Conservation (phyloP, 192 early-diverging fungal species). For the Geranomyces michiganensis region DNA sequence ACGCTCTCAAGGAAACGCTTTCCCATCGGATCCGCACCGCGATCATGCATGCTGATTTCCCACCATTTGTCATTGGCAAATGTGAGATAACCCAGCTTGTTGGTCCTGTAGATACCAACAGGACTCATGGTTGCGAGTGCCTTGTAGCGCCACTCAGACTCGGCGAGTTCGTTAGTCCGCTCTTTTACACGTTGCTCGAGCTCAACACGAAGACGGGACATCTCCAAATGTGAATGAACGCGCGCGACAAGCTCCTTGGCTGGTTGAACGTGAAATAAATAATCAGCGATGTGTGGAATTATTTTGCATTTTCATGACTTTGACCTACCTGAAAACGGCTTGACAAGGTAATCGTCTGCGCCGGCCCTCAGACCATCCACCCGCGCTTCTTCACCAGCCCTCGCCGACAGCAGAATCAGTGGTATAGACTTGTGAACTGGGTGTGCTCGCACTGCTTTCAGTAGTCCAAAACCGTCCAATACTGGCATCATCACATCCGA, state of each 20-base stretch:
- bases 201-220: slow-evolving; percentile 34
- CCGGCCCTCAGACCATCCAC: slow-evolving; percentile 56
- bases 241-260: slow-evolving; percentile 58
- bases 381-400: slow-evolving; percentile 56
- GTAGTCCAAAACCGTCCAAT: slow-evolving; percentile 61
- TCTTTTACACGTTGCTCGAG: slow-evolving; percentile 43
- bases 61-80: slow-evolving; percentile 45
- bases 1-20: background rate
- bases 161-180: slow-evolving; percentile 44
- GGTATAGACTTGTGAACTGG: slow-evolving; percentile 47
- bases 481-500: slow-evolving; percentile 65
- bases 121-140: slow-evolving; percentile 21
- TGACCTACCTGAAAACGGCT: slow-evolving; percentile 38
- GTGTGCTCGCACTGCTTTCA: slow-evolving; percentile 44
- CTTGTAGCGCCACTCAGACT: slow-evolving; percentile 37
- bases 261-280: slow-evolving; percentile 1
- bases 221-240: slow-evolving; percentile 55
- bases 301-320: background rate
- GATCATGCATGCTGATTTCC: slow-evolving; percentile 30
- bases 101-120: slow-evolving; percentile 30
- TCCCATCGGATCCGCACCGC: slow-evolving; percentile 6
- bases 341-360: slow-evolving; percentile 63
- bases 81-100: slow-evolving; percentile 21
- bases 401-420: slow-evolving; percentile 61
- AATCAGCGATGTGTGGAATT: background rate